Evolutionary conservation across 495 filamentous ascomycete genomes (phyloP).

Genomic region (Penicillium samsonianum): DNA sequence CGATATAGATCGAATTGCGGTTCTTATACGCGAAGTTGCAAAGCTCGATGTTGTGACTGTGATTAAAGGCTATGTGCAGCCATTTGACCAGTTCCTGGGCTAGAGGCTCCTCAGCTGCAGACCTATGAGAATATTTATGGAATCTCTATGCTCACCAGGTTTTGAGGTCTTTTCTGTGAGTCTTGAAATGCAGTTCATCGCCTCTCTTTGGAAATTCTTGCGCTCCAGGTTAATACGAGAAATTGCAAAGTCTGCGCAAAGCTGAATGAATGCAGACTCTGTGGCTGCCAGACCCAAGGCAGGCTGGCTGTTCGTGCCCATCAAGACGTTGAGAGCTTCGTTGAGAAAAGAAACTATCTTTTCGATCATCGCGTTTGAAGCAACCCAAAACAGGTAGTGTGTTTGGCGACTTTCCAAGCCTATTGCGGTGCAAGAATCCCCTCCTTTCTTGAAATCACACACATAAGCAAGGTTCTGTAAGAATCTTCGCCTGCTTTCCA

Average conservation of each 20-base stretch:
- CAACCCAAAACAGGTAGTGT: slow-evolving; percentile 32
- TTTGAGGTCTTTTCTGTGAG: neutral
- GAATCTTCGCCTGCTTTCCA: slow-evolving; percentile 14
- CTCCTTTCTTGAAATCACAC: slow-evolving; percentile 37
- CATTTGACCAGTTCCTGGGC: neutral
- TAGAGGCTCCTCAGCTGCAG: neutral
- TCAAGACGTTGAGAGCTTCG: slow-evolving; percentile 13
- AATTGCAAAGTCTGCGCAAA: slow-evolving; percentile 9
- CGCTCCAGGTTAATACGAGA: slow-evolving; percentile 7
- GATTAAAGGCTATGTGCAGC: neutral
- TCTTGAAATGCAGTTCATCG: neutral
- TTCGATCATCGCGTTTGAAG: slow-evolving; percentile 24
- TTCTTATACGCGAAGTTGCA: neutral
- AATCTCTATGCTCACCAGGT: neutral
- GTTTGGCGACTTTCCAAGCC: slow-evolving; percentile 26
- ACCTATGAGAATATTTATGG: neutral
- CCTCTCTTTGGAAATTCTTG: slow-evolving; percentile 1
- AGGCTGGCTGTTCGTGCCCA: neutral
- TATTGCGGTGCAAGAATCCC: slow-evolving; percentile 30
- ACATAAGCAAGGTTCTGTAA: slow-evolving; percentile 36
- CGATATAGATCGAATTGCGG: neutral
- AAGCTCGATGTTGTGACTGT: neutral
- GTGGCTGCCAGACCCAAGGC: neutral
- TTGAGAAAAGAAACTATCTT: slow-evolving; percentile 22
- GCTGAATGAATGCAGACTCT: slow-evolving; percentile 1